These are phyloP conservation scores for Wickerhamiella bombiphila DNA, from an alignment of 805 yeast species.

Conservation along the genomic window DNA sequence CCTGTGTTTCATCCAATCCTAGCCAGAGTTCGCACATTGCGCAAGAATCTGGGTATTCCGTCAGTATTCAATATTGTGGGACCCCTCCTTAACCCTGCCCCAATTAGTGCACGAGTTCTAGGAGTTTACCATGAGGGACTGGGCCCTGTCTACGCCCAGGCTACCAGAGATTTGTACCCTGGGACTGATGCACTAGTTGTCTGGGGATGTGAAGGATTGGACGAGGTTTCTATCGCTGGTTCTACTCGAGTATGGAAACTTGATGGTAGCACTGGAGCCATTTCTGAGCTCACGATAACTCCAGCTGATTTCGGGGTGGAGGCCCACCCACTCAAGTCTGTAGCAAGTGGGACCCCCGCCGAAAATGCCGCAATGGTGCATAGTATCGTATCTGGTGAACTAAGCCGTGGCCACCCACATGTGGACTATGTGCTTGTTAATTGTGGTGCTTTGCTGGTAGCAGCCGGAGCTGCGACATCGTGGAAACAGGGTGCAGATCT, in stretches of 20 bases:
- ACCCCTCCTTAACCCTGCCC: constrained; percentile 85
- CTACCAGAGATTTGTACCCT: constrained; percentile 45
- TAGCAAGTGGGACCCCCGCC: constrained; percentile 71
- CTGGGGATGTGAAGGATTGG: constrained; percentile 83
- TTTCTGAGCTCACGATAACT: constrained; percentile 19
- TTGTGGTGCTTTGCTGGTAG: constrained; percentile 72
- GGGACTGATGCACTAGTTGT: constrained; percentile 58
- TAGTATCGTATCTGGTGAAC: constrained; percentile 31
- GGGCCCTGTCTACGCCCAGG: constrained; percentile 75
- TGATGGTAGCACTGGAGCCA: constrained; percentile 25
- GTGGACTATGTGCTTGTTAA: constrained; percentile 85
- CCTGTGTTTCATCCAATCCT: constrained; percentile 90
- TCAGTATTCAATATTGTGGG: constrained; percentile 90
- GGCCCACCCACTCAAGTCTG: constrained; percentile 52
- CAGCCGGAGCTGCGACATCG: constrained; percentile 44
- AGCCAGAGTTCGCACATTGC: constrained; percentile 65
- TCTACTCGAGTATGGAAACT: constrained; percentile 67
- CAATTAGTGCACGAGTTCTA: constrained; percentile 59
- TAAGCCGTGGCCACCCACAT: constrained; percentile 37
- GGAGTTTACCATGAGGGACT: constrained; percentile 75
- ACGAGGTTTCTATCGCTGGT: constrained; percentile 88
- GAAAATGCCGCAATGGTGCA: constrained; percentile 62
- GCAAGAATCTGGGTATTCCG: constrained; percentile 73
- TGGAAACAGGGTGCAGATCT: constrained; percentile 68
- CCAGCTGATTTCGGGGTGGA: constrained; percentile 75